Conservation (phyloP, 1,139 yeast species). For the Suhomyces bolitotheri region DNA sequence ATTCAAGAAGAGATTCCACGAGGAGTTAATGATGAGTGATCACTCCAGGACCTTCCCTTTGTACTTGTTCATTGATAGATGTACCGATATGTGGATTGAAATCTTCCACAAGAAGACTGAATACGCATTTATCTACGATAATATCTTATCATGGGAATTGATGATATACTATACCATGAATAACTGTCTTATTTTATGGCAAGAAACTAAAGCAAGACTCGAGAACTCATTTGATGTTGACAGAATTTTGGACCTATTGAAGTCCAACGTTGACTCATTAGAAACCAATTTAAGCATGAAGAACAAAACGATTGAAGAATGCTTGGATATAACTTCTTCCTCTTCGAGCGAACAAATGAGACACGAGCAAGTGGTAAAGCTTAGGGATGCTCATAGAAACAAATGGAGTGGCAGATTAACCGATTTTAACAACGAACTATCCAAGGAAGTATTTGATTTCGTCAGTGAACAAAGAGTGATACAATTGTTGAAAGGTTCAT, state of each 20-base stretch:
- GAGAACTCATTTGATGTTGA: conserved; percentile 48
- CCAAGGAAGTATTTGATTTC: conserved; percentile 66
- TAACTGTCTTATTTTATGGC: conserved; percentile 67
- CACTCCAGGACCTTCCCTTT: conserved; percentile 47
- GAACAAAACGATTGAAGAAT: conserved; percentile 41
- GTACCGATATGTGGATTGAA: conserved; percentile 41
- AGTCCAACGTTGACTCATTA: conserved; percentile 30
- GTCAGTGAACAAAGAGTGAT: conserved; percentile 79
- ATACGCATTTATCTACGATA: conserved; percentile 43
- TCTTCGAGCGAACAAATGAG: conserved; percentile 55
- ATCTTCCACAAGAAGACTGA: conserved; percentile 36
- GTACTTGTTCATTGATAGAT: conserved; percentile 36
- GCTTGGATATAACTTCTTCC: conserved; percentile 44
- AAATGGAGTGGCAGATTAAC: conserved; percentile 41
- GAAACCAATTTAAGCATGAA: conserved; percentile 29
- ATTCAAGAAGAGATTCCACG: conserved; percentile 58
- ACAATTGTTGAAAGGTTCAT: conserved; percentile 72
- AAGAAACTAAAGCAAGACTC: conserved; percentile 58
- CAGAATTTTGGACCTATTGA: conserved; percentile 45
- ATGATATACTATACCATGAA: conserved; percentile 58
- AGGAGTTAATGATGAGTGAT: conserved; percentile 54
- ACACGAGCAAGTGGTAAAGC: conserved; percentile 49
- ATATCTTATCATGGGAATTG: conserved; percentile 55
- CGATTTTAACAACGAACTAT: conserved; percentile 53
- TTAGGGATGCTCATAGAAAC: conserved; percentile 35